Conservation (phyloP, 768 basidiomycete genomes). For the Phanerodontia chrysosporium region DNA sequence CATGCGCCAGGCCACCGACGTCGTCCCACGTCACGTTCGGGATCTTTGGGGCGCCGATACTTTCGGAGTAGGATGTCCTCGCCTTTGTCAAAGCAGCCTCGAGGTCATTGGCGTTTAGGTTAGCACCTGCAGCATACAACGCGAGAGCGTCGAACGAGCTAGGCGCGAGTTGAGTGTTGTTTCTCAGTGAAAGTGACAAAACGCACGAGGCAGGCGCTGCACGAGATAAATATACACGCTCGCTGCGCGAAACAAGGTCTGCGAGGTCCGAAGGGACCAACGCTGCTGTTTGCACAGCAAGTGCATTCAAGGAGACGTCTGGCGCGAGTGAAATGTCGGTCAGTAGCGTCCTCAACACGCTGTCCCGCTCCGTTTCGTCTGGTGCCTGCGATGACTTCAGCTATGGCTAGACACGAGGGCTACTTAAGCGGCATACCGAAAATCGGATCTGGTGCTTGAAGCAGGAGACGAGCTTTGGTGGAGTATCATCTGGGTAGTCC, state of each 20-base stretch:
- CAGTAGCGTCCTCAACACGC: conserved; percentile 50
- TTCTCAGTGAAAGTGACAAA: not conserved
- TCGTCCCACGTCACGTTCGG: conserved; percentile 97
- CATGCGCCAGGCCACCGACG: conserved; percentile 83
- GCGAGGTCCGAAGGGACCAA: conserved; percentile 79
- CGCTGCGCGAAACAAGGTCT: conserved; percentile 60
- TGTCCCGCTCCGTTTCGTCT: conserved; percentile 66
- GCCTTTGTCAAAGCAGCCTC: conserved; percentile 66
- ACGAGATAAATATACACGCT: conserved; percentile 50
- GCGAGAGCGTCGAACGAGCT: conserved; percentile 14
- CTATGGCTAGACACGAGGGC: not conserved
- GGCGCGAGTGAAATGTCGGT: conserved; percentile 45
- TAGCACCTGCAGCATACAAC: conserved; percentile 35
- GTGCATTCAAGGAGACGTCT: conserved; percentile 67
- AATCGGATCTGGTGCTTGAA: conserved; percentile 86
- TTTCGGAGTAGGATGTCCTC: conserved; percentile 78
- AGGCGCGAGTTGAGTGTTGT: conserved; percentile 16
- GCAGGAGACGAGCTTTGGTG: conserved; percentile 54
- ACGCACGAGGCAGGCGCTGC: conserved; percentile 35
- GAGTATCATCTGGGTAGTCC: conserved; percentile 59
- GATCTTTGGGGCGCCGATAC: conserved; percentile 95
- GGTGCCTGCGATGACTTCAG: conserved; percentile 56
- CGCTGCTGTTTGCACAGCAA: conserved; percentile 90
- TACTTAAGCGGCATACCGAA: conserved; percentile 43
- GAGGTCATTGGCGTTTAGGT: conserved; percentile 61